Evolutionary conservation across 2,329 filamentous ascomycete genomes (phyloP), one percentile per base, ranked within the genome.

Genomic region (Penicillium verrucosum): DNA sequence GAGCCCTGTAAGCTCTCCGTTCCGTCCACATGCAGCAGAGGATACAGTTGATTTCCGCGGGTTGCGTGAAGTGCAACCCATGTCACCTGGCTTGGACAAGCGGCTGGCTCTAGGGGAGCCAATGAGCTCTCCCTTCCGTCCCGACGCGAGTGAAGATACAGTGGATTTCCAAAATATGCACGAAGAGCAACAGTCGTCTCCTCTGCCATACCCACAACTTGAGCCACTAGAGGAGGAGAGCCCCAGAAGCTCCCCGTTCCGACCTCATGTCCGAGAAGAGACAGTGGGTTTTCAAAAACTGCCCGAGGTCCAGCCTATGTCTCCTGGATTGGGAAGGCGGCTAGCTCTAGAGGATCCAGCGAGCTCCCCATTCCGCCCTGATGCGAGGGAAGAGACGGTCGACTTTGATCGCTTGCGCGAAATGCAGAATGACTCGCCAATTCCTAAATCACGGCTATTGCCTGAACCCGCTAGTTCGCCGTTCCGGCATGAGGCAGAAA

Each of bases 51-150:
- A 73, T 48, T 57, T 69, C 10, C 62, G 63, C n/a, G 65, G 59
- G 41, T 41, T 67, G 21, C 64, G 58, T 5, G 62, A 65, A 3
- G 34, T 59, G 16, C 55, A 64, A 5, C 55, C 49, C 0, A 48
- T 62, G 53, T 62, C 60, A 2, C 49, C 63, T 6, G 65, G 65
- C 1, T 42, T 66, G 45, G 56, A 56, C 12, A 60, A 53, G 36
- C 57, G 63, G 9, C 51, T 66, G 37, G 58, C 47, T 7, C 21
- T 55, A 6, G 60, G 62, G 10, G 56, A 65, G n/a, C 65, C 66
- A 4, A 69, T 68, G 9, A 76, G 73, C 51, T 77, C 74, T 0
- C 74, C 74, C 0, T 77, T 76, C 56, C 69, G 71, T 21, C 62
- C 62, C 5, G 62, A 71, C 23, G 67, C 54, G 4, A 58, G 62